These are phyloP conservation scores for Euclidium syriacum DNA, from an alignment of 345 rosid species.

Conservation along the genomic window DNA sequence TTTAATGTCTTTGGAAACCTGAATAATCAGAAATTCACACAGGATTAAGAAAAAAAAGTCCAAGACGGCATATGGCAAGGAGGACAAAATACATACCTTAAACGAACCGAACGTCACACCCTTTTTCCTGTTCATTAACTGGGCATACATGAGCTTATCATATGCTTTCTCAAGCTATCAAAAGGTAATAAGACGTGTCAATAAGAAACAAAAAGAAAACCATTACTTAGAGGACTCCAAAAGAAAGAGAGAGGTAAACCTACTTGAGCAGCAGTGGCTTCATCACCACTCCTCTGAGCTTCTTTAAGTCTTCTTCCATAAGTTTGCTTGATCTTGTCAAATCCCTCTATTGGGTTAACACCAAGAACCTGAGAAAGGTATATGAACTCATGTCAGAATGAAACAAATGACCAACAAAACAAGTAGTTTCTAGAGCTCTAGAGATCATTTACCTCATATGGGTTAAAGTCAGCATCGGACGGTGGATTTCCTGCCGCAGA, in stretches of 20 bases:
- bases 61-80: not conserved
- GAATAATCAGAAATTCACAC: conserved; percentile 22
- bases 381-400: not conserved
- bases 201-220: not conserved
- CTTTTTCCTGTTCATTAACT: conserved; percentile 68
- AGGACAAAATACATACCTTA: conserved; percentile 41
- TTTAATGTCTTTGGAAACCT: conserved; percentile 97
- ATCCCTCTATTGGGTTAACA: conserved; percentile 77
- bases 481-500: conserved; percentile 72
- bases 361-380: conserved; percentile 78
- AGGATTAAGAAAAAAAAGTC: not conserved
- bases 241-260: conserved; percentile 23
- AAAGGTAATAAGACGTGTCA: conserved; percentile 14
- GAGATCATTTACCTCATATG: conserved; percentile 64
- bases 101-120: conserved; percentile 84
- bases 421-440: not conserved
- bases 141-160: conserved; percentile 93
- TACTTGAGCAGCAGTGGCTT: conserved; percentile 74
- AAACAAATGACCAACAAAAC: not conserved
- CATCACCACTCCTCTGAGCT: conserved; percentile 78
- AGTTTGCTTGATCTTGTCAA: conserved; percentile 62
- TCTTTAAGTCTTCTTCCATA: conserved; percentile 75
- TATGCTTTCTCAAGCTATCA: conserved; percentile 94
- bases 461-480: conserved; percentile 60
- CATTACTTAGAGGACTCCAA: not conserved